Conservation (phyloP, 345 rosid species). For the Xanthoceras sorbifolium region DNA sequence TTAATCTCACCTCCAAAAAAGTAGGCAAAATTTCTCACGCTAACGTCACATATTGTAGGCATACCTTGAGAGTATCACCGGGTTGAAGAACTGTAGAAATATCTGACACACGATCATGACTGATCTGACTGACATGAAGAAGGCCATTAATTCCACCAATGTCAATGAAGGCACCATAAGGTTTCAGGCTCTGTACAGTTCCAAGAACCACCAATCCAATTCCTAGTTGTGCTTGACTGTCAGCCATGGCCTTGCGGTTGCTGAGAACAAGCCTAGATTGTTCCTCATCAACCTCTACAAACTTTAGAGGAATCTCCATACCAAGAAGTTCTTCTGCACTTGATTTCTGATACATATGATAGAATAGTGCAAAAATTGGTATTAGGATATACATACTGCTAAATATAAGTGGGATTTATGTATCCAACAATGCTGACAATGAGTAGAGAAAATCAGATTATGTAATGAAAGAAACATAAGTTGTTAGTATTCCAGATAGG, state of each 20-base stretch:
- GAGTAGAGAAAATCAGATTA: not conserved
- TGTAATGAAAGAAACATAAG: not conserved
- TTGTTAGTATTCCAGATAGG: not conserved
- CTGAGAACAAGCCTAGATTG: conserved; percentile 89
- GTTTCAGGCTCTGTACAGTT: conserved; percentile 92
- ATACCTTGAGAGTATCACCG: conserved; percentile 88
- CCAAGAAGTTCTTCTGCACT: conserved; percentile 86
- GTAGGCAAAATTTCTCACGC: conserved; percentile 5
- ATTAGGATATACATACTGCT: not conserved
- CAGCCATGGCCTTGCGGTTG: conserved; percentile 98
- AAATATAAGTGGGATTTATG: not conserved
- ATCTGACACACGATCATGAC: conserved; percentile 94
- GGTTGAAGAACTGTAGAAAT: conserved; percentile 98
- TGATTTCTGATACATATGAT: conserved; percentile 53
- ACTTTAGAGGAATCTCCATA: conserved; percentile 80
- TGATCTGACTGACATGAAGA: conserved; percentile 97
- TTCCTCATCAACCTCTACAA: conserved; percentile 98
- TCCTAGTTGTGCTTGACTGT: conserved; percentile 93
- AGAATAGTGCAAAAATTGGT: conserved; percentile 10
- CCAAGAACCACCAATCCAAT: conserved; percentile 92
- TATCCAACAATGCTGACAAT: not conserved
- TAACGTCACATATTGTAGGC: not conserved
- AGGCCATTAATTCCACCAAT: conserved; percentile 97
- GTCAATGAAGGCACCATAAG: conserved; percentile 95
- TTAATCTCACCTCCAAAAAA: conserved; percentile 5